Conservation (phyloP, 2,329 filamentous ascomycete genomes). For the Sclerotinia nivalis region DNA sequence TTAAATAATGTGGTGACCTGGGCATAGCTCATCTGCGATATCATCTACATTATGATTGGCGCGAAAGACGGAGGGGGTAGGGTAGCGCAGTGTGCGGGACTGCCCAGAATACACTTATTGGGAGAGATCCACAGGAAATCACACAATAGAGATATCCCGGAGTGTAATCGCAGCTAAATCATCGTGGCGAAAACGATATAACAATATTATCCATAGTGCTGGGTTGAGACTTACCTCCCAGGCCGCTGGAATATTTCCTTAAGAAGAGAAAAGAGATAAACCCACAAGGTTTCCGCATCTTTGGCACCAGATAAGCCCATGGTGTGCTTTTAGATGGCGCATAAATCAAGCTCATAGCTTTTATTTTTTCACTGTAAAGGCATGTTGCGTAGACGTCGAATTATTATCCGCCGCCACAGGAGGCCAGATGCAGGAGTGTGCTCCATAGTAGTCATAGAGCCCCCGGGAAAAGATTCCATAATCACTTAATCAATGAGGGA, state of each 20-base stretch:
- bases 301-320: neutral
- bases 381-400: neutral
- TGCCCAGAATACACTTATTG: neutral
- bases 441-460: neutral
- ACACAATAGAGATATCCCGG: conserved; percentile 15
- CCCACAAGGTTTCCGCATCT: neutral
- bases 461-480: neutral
- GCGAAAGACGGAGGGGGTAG: neutral
- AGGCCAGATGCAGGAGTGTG: neutral
- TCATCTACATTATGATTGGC: conserved; percentile 5
- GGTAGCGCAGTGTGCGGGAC: neutral
- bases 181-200: neutral
- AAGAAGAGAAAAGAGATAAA: neutral
- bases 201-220: conserved; percentile 1
- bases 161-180: neutral
- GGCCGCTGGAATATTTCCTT: neutral
- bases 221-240: conserved; percentile 7
- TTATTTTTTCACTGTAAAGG: neutral
- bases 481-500: conserved; percentile 1
- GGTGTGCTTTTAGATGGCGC: neutral
- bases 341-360: neutral
- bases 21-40: neutral
- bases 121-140: conserved; percentile 16
- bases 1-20: neutral
- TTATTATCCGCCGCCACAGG: neutral